Evolutionary conservation across 176 grass and related monocot species (phyloP).

Genomic region (Zea luxurians): DNA sequence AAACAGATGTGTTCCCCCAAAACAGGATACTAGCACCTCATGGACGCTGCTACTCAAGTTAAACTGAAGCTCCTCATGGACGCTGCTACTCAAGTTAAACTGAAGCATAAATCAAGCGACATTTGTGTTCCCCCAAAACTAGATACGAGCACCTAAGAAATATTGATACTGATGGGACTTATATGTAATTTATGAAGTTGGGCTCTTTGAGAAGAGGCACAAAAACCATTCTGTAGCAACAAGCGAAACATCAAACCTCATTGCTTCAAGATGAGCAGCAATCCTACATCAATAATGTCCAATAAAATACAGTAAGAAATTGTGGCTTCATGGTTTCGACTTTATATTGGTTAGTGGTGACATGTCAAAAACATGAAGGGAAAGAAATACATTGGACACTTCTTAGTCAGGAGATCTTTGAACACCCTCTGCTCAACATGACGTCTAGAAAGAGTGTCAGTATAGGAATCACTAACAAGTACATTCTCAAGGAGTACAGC

Average conservation of each 20-base stretch:
- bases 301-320: not conserved
- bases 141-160: no score
- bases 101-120: no score
- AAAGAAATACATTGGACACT: slow-evolving; percentile 67
- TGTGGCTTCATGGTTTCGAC: not conserved
- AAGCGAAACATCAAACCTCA: slow-evolving; percentile 98
- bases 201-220: slow-evolving; percentile 89
- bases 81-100: no score
- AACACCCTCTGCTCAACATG: slow-evolving; percentile 97
- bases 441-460: slow-evolving; percentile 89
- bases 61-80: no score
- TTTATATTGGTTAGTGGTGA: not conserved
- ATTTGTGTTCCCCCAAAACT: no score
- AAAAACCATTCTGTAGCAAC: no score
- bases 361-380: not conserved
- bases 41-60: no score
- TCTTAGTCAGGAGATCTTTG: slow-evolving; percentile 90
- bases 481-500: slow-evolving; percentile 91
- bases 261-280: no score
- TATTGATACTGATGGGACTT: not conserved
- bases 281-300: slow-evolving; percentile 37
- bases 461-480: slow-evolving; percentile 91
- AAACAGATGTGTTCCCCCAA: no score
- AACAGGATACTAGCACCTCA: no score
- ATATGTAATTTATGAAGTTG: slow-evolving; percentile 75